These are phyloP conservation scores for Rehmannia glutinosa DNA, from an alignment of 257 asterid genomes.

Conservation along the genomic window DNA sequence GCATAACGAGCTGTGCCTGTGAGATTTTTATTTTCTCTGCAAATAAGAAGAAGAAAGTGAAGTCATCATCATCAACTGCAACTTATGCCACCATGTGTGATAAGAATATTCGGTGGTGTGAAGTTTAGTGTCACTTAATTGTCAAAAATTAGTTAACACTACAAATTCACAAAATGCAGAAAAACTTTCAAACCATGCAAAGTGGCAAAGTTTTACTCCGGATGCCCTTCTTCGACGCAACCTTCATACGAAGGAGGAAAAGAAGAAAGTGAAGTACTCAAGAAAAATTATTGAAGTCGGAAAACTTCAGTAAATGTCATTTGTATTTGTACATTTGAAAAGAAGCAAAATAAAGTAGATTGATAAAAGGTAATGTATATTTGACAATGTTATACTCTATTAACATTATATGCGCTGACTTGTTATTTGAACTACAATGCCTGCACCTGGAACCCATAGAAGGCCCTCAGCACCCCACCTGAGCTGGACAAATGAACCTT, in stretches of 20 bases:
- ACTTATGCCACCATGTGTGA: too few relatives aligned
- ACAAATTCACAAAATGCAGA: too few relatives aligned
- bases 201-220: too few relatives aligned
- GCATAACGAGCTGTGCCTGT: conserved; percentile 99
- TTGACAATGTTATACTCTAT: neutral
- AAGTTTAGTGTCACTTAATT: too few relatives aligned
- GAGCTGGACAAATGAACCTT: neutral
- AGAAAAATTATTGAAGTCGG: conserved; percentile 2
- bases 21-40: conserved; percentile 95
- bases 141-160: too few relatives aligned
- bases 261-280: neutral
- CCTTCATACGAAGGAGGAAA: too few relatives aligned
- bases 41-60: conserved; percentile 1
- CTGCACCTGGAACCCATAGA: too few relatives aligned
- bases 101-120: too few relatives aligned
- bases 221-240: too few relatives aligned
- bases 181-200: too few relatives aligned
- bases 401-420: neutral
- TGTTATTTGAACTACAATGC: neutral
- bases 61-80: too few relatives aligned
- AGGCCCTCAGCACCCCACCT: too few relatives aligned
- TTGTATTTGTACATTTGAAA: neutral
- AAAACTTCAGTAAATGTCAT: neutral
- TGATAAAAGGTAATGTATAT: neutral
- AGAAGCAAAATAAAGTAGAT: neutral